Base-by-base conservation (phyloP, 345 rosid genomes). In the Aquilaria yunnanensis region DNA sequence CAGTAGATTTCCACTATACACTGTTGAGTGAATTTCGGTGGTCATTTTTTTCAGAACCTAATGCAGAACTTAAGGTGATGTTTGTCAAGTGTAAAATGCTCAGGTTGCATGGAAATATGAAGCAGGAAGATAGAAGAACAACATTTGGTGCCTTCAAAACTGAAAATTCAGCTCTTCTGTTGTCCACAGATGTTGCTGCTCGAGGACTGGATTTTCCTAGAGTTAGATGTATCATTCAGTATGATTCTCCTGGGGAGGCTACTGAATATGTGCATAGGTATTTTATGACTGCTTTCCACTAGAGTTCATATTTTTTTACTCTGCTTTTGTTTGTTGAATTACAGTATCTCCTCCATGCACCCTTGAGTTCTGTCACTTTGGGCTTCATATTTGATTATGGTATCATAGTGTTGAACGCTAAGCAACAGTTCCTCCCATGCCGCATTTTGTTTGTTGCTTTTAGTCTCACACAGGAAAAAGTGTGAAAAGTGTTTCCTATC, bases 171-270 rank as follows among this genome's bases (percentile, higher is more conserved):
- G 97, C 95, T 57, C 92, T 94, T 64, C 89, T 94, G 45, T 66
- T 94, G 68, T 85, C 89, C 61, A 88, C 96, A 14, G 99, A 94
- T 77, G 78, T 90, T 71, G 81, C 96, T 57, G 92, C 99, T 52
- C 86, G 99, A 75, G 99, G 99, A 62, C 71, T 94, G 56, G 99
- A 94, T 75, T 82, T 90, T 79, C 99, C 96, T 14, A 85, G 88
- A 76, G 99, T 94, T 55, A 81, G 78, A 73, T 94, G 96, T 70
- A 94, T 90, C 65, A 82, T 90, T 68, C 99, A 94, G 71, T 94
- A 94, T 56, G 99, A 94, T 80, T 90, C 94, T 67, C 96, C 99
- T 6, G 99, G 99, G 70, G 99, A 93, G 78, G 99, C 99, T 57
- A 88, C 95, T 8, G 99, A 93, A 78, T 93, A 93, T 67, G 99